Base-by-base conservation (phyloP, 345 rosid species). In the Erysimum cheiranthoides region DNA sequence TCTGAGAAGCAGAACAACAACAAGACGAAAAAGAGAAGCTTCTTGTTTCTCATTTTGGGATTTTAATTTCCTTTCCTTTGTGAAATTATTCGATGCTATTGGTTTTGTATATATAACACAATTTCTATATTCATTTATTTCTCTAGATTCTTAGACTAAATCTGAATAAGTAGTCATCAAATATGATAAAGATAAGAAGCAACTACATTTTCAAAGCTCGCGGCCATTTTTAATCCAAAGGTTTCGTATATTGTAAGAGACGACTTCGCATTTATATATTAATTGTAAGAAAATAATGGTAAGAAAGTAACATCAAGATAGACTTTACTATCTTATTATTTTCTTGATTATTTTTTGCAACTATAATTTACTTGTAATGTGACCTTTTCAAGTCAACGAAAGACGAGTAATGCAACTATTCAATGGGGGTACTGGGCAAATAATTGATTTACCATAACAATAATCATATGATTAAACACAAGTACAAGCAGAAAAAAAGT, bases 41-140 rank as follows among this genome's bases (percentile, higher is more conserved):
- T 57, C 30, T 35, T 47, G 66, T 35, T 46, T 38, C 28, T 67
- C 73, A 71, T 71, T 58, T 45, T 25, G 1, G 45, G 14, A 8
- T 40, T 38, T n/a, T n/a, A n/a, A n/a, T n/a, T n/a, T n/a, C n/a
- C n/a, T n/a, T n/a, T n/a, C n/a, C n/a, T n/a, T n/a, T n/a, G n/a
- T n/a, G n/a, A n/a, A n/a, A n/a, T n/a, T n/a, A n/a, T n/a, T n/a
- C n/a, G n/a, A n/a, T 39, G 47, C 47, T 43, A 43, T 43, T 43
- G 47, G 47, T n/a, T 12, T 43, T 43, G 47, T 43, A 12, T 73
- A 52, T 39, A 63, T 25, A 6, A 34, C 5, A 50, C 13, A 16
- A 13, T 38, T 61, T 25, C 1, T 71, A 35, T 31, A 3, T 3
- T n/a, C 16, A 7, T 6, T 27, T 0, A 61, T 35, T 36, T 14